Conservation (phyloP, 345 rosid genomes). For the Eucalyptus tenuipes region DNA sequence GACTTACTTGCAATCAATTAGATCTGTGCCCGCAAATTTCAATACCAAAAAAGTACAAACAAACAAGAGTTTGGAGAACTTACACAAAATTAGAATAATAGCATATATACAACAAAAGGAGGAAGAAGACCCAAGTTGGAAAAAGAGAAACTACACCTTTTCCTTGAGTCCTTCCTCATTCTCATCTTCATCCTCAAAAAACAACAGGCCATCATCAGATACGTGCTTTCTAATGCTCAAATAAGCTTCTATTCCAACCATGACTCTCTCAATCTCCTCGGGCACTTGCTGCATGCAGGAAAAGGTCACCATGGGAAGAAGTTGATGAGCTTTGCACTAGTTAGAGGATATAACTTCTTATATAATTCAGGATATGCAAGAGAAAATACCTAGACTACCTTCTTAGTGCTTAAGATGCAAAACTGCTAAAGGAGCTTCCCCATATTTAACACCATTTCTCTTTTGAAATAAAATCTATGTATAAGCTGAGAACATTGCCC, state of each 20-base stretch:
- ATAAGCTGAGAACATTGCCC: not conserved
- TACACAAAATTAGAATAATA: not conserved
- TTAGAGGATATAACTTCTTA: not conserved
- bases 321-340: not conserved
- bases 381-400: not conserved
- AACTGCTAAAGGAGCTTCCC: not conserved
- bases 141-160: slow-evolving; percentile 28
- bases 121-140: not conserved
- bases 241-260: slow-evolving; percentile 89
- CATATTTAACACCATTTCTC: not conserved
- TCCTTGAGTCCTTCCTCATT: slow-evolving; percentile 10
- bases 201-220: slow-evolving; percentile 50
- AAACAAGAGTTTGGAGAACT: not conserved
- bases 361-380: not conserved
- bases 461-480: not conserved
- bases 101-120: not conserved
- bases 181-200: slow-evolving; percentile 58
- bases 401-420: not conserved
- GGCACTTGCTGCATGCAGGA: slow-evolving; percentile 71
- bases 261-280: slow-evolving; percentile 86
- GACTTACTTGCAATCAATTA: not conserved
- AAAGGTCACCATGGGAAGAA: not conserved
- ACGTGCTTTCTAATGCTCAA: slow-evolving; percentile 79
- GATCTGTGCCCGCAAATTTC: not conserved
- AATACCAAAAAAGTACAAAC: not conserved